phyloP scores from a whole-genome alignment of 306 rosid species.

The Malus sieversii region DNA sequence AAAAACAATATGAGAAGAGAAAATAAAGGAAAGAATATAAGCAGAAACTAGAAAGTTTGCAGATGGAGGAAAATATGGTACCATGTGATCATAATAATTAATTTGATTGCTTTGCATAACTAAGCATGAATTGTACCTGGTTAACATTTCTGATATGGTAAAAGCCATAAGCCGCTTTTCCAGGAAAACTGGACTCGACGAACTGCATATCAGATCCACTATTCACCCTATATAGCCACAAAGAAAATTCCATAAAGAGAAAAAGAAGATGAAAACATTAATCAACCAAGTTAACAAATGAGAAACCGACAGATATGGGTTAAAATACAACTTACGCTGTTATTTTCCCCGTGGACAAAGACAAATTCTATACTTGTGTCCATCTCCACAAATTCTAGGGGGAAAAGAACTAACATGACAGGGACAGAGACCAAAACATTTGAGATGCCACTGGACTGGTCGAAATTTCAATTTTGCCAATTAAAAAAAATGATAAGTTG shows the following conservation, averaged over 20 bases:
- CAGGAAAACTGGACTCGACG: conserved; percentile 25
- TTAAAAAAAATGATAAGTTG: background rate
- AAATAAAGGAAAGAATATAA: background rate
- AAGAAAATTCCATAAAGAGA: background rate
- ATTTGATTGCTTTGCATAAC: background rate
- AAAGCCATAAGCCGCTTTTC: conserved; percentile 41
- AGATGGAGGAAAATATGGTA: background rate
- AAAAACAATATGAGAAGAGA: background rate
- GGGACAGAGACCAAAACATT: background rate
- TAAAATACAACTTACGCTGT: background rate
- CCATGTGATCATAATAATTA: background rate
- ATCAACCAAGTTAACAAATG: background rate
- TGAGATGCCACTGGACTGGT: background rate
- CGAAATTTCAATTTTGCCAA: background rate
- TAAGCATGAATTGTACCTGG: conserved; percentile 48
- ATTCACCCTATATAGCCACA: conserved; percentile 34
- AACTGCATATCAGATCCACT: conserved; percentile 34
- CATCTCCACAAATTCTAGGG: too few relatives aligned
- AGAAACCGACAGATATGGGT: background rate
- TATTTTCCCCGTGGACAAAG: too few relatives aligned
- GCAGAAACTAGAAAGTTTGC: background rate
- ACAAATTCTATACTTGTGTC: too few relatives aligned
- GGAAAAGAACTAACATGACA: background rate
- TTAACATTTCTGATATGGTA: conserved; percentile 60
- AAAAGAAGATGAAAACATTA: background rate